Percentiles rank a stretch among this genome's conserved stretches.
Conservation (phyloP, 768 basidiomycete species). For the Pleurotus pulmonarius region DNA sequence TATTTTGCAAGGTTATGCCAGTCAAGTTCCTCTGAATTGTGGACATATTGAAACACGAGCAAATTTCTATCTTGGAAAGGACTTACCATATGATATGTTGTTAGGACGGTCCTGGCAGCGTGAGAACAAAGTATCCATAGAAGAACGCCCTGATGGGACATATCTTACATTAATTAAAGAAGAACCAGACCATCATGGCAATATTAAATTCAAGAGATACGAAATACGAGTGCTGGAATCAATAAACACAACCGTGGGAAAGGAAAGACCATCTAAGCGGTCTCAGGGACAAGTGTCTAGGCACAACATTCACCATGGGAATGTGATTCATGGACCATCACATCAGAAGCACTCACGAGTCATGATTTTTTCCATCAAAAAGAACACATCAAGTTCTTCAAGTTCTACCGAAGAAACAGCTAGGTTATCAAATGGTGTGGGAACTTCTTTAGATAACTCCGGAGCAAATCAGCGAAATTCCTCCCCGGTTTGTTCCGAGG, state of each 20-base stretch:
- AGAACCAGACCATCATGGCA: not conserved
- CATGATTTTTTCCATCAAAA: too few species aligned
- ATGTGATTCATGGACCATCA: too few species aligned
- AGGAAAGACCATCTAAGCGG: not conserved
- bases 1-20: conserved; percentile 15
- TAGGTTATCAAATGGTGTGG: too few species aligned
- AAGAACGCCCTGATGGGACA: conserved; percentile 21
- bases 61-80: conserved; percentile 17
- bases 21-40: conserved; percentile 15
- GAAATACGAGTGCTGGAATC: not conserved
- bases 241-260: not conserved
- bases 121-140: conserved; percentile 20
- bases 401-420: too few species aligned
- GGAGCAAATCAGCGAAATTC: too few species aligned
- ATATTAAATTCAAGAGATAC: not conserved
- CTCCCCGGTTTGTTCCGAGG: too few species aligned
- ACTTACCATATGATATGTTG: conserved; percentile 15
- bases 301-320: too few species aligned
- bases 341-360: too few species aligned
- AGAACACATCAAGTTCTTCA: too few species aligned
- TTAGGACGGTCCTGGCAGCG: conserved; percentile 22
- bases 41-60: conserved; percentile 17
- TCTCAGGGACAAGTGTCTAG: not conserved
- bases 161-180: conserved; percentile 17
- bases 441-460: too few species aligned